These are phyloP conservation scores for Penicillium sp. DNA, from an alignment of 2,329 filamentous ascomycete genomes.

Conservation along the genomic window DNA sequence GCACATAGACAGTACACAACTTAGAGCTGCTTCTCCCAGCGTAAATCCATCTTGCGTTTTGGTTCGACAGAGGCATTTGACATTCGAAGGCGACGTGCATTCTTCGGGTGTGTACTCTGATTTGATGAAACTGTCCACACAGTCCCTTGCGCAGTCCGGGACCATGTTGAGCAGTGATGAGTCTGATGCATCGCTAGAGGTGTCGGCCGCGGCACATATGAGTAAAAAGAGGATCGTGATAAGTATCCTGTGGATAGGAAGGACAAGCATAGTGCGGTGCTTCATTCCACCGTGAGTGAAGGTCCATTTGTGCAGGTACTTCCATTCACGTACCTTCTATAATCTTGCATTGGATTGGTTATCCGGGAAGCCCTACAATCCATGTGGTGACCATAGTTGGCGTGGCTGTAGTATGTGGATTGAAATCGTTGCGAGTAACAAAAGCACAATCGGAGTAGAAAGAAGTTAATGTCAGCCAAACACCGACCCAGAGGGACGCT, in stretches of 20 bases:
- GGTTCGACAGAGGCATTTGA: slow-evolving; percentile 66
- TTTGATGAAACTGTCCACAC: slow-evolving; percentile 64
- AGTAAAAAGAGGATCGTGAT: slow-evolving; percentile 25
- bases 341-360: slow-evolving; percentile 22
- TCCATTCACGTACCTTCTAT: slow-evolving; percentile 18
- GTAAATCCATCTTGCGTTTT: slow-evolving; percentile 65
- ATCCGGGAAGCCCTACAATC: slow-evolving; percentile 26
- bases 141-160: slow-evolving; percentile 62
- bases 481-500: background rate
- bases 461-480: slow-evolving; percentile 8
- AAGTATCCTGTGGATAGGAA: slow-evolving; percentile 29
- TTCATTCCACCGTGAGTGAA: slow-evolving; percentile 21
- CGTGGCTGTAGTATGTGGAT: background rate
- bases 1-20: slow-evolving; percentile 66
- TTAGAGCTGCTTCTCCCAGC: slow-evolving; percentile 69
- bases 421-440: background rate
- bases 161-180: slow-evolving; percentile 45
- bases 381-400: slow-evolving; percentile 27
- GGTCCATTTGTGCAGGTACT: background rate
- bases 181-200: slow-evolving; percentile 19
- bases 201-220: slow-evolving; percentile 23
- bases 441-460: slow-evolving; percentile 6
- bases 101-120: slow-evolving; percentile 55
- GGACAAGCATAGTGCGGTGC: slow-evolving; percentile 39
- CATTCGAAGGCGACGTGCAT: slow-evolving; percentile 47